These are phyloP conservation scores for Tulasnella sp. DNA, from an alignment of 768 basidiomycete genomes.

Conservation along the genomic window DNA sequence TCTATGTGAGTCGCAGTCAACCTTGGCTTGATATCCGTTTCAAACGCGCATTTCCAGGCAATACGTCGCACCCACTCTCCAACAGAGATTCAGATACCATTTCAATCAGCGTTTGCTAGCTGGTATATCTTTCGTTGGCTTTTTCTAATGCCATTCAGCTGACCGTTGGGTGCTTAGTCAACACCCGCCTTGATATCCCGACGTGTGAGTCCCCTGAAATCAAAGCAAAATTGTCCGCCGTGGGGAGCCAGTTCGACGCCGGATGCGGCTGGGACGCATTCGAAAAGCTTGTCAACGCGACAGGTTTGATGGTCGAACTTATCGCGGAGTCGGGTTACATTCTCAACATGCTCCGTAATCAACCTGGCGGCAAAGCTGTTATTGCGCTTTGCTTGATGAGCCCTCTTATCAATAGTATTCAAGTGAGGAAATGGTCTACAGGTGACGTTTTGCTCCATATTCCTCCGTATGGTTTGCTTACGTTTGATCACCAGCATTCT, in stretches of 20 bases:
- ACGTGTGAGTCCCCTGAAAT: conserved; percentile 1
- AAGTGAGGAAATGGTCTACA: not conserved
- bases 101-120: not conserved
- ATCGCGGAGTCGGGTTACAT: not conserved
- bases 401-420: not conserved
- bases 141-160: not conserved
- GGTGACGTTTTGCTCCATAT: not conserved
- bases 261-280: not conserved
- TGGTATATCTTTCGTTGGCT: not conserved
- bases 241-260: not conserved
- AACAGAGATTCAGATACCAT: not conserved
- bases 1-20: not conserved
- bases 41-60: not conserved
- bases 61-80: not conserved
- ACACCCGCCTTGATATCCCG: not conserved
- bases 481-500: not conserved
- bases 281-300: not conserved
- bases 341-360: not conserved
- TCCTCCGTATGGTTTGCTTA: not conserved
- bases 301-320: not conserved
- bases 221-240: not conserved
- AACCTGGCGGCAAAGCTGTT: conserved; percentile 1
- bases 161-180: not conserved
- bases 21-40: not conserved
- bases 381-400: not conserved